Evolutionary conservation across 2,329 filamentous ascomycete genomes (phyloP).

Genomic region (Claviceps cyperi): DNA sequence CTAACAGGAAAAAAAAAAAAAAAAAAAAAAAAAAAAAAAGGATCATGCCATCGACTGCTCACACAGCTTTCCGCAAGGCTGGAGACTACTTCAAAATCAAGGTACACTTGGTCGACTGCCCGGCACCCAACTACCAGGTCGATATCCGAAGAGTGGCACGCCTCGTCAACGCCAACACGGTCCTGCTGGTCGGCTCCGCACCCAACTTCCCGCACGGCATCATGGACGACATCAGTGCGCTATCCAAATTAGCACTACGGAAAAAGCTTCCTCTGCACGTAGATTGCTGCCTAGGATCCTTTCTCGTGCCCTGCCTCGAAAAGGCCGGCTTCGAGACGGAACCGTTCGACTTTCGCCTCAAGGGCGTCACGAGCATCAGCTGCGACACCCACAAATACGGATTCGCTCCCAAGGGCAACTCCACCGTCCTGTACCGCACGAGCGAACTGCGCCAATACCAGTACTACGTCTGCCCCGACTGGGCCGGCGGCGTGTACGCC

Average conservation of each 20-base stretch:
- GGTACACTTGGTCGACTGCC: slow-evolving; percentile 74
- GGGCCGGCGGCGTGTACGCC: slow-evolving; percentile 91
- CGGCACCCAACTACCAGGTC: slow-evolving; percentile 73
- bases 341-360: slow-evolving; percentile 85
- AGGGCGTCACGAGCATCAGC: slow-evolving; percentile 87
- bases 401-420: slow-evolving; percentile 96
- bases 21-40: slow-evolving; percentile 33
- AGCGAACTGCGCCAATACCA: slow-evolving; percentile 69
- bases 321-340: slow-evolving; percentile 84
- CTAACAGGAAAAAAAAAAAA: slow-evolving; percentile 18
- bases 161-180: slow-evolving; percentile 85
- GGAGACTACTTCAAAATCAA: slow-evolving; percentile 95
- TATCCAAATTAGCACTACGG: slow-evolving; percentile 69
- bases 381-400: slow-evolving; percentile 99
- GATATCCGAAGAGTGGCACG: slow-evolving; percentile 63
- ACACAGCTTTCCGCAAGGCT: slow-evolving; percentile 94
- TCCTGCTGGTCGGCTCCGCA: slow-evolving; percentile 84
- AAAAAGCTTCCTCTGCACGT: slow-evolving; percentile 82
- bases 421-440: slow-evolving; percentile 78
- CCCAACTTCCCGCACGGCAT: slow-evolving; percentile 98
- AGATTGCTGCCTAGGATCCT: slow-evolving; percentile 93
- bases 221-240: slow-evolving; percentile 79
- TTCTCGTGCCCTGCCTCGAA: slow-evolving; percentile 82
- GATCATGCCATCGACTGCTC: slow-evolving; percentile 87
- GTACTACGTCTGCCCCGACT: slow-evolving; percentile 92